Evolutionary conservation across 805 yeast species (phyloP).

Genomic region (Yarrowia sp.): DNA sequence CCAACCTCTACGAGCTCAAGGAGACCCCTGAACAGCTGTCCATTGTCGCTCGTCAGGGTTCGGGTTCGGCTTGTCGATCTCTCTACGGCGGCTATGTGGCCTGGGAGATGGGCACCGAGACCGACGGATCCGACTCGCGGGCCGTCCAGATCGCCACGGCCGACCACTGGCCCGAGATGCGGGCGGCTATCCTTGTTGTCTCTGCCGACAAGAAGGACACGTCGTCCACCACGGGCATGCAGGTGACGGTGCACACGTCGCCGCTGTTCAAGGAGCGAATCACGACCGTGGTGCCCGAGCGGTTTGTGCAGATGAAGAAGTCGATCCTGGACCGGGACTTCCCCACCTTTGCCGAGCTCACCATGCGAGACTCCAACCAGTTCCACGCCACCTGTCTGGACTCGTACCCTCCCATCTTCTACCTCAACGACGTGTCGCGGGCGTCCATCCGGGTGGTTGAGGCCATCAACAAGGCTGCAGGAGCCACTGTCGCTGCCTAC

Average conservation of each 20-base stretch:
- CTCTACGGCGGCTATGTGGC: conserved; percentile 97
- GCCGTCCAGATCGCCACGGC: conserved; percentile 91
- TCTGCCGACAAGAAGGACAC: conserved; percentile 94
- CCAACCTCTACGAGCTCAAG: conserved; percentile 84
- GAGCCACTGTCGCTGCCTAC: conserved; percentile 82
- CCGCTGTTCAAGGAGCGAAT: conserved; percentile 84
- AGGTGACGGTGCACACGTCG: conserved; percentile 87
- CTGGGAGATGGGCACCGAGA: conserved; percentile 91
- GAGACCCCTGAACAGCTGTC: conserved; percentile 84
- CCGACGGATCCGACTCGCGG: conserved; percentile 88
- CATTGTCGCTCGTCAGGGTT: conserved; percentile 95
- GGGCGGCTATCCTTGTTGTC: conserved; percentile 90
- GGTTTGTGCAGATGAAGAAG: conserved; percentile 82
- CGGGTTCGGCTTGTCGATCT: conserved; percentile 98
- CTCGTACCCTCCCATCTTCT: conserved; percentile 93
- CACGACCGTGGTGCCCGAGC: conserved; percentile 79
- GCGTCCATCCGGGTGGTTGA: conserved; percentile 80
- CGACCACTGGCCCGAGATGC: conserved; percentile 90
- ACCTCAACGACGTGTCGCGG: conserved; percentile 88
- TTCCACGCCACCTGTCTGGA: conserved; percentile 98
- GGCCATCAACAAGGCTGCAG: conserved; percentile 70
- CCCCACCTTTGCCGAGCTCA: conserved; percentile 79
- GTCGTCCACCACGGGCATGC: conserved; percentile 96
- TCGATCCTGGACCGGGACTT: conserved; percentile 80
- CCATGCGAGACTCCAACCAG: conserved; percentile 96